Base-by-base conservation (phyloP, 192 early-diverging fungal species). In the Glomus cerebriforme region DNA sequence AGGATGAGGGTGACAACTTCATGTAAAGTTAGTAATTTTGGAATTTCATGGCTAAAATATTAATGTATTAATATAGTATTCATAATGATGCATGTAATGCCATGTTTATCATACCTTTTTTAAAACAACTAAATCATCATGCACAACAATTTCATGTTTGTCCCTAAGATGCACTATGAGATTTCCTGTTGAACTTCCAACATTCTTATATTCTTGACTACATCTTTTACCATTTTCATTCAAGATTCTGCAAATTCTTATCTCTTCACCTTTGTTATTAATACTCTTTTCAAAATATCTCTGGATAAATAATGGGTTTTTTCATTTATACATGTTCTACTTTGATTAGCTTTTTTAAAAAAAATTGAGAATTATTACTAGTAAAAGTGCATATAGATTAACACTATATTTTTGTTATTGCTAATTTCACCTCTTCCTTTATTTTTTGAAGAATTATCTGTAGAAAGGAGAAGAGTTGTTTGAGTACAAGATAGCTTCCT, bases 101-200 rank as follows among this genome's bases (percentile, higher is more conserved):
- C 7, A 45, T 45, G 7, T 12, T 45, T 45, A 45, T 12, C 7
- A 45, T 45, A 45, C 43, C 9, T 45, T 45, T 45, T 35, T 45
- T 45, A 12, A 45, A 45, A 45, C 12, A 45, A 7, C 26, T 17
- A 10, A 8, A 32, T 17, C 12, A 66, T 66, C 64, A 15, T 32
- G 12, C 7, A 7, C 29, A 66, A 66, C 15, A 34, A 66, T 66
- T 17, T 27, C 13, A 31, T 66, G 15, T 32, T 17, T 31, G 34
- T 66, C 32, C 10, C 17, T 17, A 29, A 66, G 12, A 66, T 66
- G 31, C 2, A 24, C 31, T 35, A 66, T 66, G 1, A 66, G 32
- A 66, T 66, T 66, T 66, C 32, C 64, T 34, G 32, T 66, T 32
- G 64, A 66, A 32, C 64, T 31, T 32, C 17, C 64, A 32, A 19